These are phyloP conservation scores for Leptographium wingfieldii DNA, from an alignment of 2,329 filamentous ascomycete genomes.

Conservation along the genomic window DNA sequence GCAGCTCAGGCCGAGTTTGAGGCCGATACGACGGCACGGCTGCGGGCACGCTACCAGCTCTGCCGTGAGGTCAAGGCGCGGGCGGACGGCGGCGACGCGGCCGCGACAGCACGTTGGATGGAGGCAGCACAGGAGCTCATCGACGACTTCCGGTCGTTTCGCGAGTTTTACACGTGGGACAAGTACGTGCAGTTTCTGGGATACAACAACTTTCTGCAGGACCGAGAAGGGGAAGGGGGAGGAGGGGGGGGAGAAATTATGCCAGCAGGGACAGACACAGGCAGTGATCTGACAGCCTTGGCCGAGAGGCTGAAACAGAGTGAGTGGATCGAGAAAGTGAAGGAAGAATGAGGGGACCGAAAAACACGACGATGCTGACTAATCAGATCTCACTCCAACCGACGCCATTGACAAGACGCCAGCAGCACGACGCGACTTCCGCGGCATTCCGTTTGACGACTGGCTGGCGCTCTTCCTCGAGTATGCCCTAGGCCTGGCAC, in stretches of 20 bases:
- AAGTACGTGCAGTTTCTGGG: constrained; percentile 49
- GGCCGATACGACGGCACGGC: constrained; percentile 15
- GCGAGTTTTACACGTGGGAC: constrained; percentile 54
- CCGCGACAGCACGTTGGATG: constrained; percentile 43
- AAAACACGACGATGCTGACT: not conserved
- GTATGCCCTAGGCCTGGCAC: constrained; percentile 67
- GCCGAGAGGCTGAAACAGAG: constrained; percentile 42
- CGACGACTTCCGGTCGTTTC: constrained; percentile 50
- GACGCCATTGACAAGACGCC: constrained; percentile 16
- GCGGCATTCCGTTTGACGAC: constrained; percentile 65
- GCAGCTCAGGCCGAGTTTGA: constrained; percentile 17
- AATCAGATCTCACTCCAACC: constrained; percentile 20
- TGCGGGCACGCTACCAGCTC: constrained; percentile 26
- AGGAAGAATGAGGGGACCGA: not conserved
- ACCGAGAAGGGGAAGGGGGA: constrained; percentile 12
- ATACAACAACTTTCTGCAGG: constrained; percentile 22
- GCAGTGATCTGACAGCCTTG: constrained; percentile 38
- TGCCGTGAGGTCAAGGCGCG: constrained; percentile 27
- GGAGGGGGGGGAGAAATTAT: not conserved
- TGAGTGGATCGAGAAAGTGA: constrained; percentile 20
- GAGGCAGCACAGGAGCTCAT: constrained; percentile 44
- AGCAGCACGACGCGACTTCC: constrained; percentile 26
- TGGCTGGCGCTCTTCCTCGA: constrained; percentile 90
- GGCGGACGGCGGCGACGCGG: constrained; percentile 23
- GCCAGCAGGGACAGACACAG: not conserved